These are phyloP conservation scores for Sporothrix schenckii DNA, from an alignment of 2,329 filamentous ascomycete species.

Conservation along the genomic window DNA sequence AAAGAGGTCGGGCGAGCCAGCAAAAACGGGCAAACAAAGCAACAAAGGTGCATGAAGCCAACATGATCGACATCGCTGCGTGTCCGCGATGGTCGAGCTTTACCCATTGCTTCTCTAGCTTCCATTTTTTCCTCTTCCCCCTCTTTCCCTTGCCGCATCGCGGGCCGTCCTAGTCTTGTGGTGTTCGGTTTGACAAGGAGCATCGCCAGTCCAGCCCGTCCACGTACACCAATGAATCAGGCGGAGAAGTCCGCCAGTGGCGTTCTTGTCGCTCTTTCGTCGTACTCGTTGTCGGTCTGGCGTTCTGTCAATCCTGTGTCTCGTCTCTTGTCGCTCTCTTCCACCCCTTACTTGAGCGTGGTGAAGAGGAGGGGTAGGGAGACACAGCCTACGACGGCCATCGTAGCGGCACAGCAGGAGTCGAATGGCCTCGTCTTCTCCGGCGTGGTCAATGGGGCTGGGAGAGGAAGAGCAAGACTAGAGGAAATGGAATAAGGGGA, in stretches of 20 bases:
- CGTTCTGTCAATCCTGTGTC: not conserved
- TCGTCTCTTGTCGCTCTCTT: slow-evolving; percentile 8
- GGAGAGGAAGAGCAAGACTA: not conserved
- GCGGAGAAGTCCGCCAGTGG: slow-evolving; percentile 6
- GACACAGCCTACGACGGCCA: not conserved
- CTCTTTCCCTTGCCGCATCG: slow-evolving; percentile 17
- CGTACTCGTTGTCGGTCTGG: not conserved
- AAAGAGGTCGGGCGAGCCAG: not conserved
- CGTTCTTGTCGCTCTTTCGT: not conserved
- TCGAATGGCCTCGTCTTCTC: not conserved
- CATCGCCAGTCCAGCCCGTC: not conserved
- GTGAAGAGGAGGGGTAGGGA: not conserved
- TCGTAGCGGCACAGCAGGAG: not conserved
- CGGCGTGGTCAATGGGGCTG: not conserved
- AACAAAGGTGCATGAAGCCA: not conserved
- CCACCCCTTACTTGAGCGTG: not conserved
- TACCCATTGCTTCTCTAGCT: not conserved
- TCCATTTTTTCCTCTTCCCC: not conserved
- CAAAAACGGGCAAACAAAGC: not conserved
- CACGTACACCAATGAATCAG: not conserved
- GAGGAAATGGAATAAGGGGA: not conserved
- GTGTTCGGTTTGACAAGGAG: not conserved
- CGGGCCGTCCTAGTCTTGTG: slow-evolving; percentile 21
- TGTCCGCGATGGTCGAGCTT: not conserved
- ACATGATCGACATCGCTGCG: not conserved